Evolutionary conservation across 768 basidiomycete species (phyloP).

Genomic region (Mycena venus): DNA sequence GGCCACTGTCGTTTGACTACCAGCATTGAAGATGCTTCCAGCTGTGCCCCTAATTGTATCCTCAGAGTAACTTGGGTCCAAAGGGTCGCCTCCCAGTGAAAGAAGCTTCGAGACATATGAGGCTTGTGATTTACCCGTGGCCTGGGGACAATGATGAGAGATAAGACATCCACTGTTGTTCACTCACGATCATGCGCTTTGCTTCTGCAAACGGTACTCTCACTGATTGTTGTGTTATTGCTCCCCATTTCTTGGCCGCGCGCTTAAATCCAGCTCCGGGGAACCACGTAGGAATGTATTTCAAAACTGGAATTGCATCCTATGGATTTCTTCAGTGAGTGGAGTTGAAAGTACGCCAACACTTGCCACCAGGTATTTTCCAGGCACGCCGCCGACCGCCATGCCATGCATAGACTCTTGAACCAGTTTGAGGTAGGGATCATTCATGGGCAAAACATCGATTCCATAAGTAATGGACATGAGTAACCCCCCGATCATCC

Average conservation of each 20-base stretch:
- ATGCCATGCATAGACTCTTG: slow-evolving; percentile 40
- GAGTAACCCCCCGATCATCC: slow-evolving; percentile 43
- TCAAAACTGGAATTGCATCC: slow-evolving; percentile 39
- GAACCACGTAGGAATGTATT: too few species aligned
- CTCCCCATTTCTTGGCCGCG: slow-evolving; percentile 53
- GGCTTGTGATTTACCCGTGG: neutral
- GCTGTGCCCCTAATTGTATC: neutral
- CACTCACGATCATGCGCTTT: slow-evolving; percentile 48
- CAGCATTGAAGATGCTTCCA: too few species aligned
- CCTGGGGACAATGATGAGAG: neutral
- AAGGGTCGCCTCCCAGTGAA: neutral
- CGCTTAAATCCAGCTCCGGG: slow-evolving; percentile 62
- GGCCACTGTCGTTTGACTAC: too few species aligned
- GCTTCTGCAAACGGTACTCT: slow-evolving; percentile 52
- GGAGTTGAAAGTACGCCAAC: neutral
- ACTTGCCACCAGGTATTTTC: slow-evolving; percentile 46
- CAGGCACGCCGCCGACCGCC: slow-evolving; percentile 38
- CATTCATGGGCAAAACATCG: slow-evolving; percentile 40
- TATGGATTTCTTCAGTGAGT: neutral
- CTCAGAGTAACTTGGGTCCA: neutral
- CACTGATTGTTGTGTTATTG: slow-evolving; percentile 47
- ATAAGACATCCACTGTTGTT: neutral
- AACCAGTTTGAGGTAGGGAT: slow-evolving; percentile 47
- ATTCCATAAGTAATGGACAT: slow-evolving; percentile 48
- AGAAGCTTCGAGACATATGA: neutral